Evolutionary conservation across 495 filamentous ascomycete species (phyloP), one percentile per base, ranked within the genome.

Genomic region (Aspergillus avenaceus): DNA sequence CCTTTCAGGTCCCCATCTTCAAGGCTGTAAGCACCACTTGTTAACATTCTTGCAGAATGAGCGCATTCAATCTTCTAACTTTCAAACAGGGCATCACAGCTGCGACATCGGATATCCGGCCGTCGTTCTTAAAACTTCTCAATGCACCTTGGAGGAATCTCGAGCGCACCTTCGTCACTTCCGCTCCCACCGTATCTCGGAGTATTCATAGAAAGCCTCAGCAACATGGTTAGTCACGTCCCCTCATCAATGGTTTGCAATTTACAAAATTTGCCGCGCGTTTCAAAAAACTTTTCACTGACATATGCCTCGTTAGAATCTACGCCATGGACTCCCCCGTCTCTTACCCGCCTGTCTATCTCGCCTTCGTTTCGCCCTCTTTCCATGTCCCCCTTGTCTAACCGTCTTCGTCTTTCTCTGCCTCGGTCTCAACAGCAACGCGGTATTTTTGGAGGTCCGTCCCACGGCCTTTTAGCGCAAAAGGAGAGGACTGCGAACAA

Each of bases 401-500:
- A 54, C 37, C 47, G 45, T 12, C 28, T 65, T 13, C 65, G 60
- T n/a, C 49, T 55, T 4, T 46, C 49, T 2, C 52, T 70, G 13
- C 62, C 62, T 1, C 62, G 52, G 28, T 12, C 62, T 6, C 63
- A 72, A 19, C 69, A 74, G 43, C 71, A 75, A 50, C 72, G 80
- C 18, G 71, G 79, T 29, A 68, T 84, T 46, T 82, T 81, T 16
- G 76, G 75, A 16, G 75, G 74, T 12, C 69, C 75, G 25, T 81
- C 81, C 40, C 78, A 78, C 41, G 81, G 77, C 29, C 62, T 83
- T 11, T 70, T 89, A 8, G 83, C 83, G 18, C 84, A 86, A 53
- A 81, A 84, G 55, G 93, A 98, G 69, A 86, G 88, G 62, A 83
- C 86, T 21, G 95, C 93, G 28, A 97, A 96, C 66, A 87, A 88